A percentile compares a stretch with the other conserved stretches of the same genome.
These are phyloP conservation scores for Rhynchospora tenuis DNA, from an alignment of 176 grass and related monocot species.

Conservation along the genomic window DNA sequence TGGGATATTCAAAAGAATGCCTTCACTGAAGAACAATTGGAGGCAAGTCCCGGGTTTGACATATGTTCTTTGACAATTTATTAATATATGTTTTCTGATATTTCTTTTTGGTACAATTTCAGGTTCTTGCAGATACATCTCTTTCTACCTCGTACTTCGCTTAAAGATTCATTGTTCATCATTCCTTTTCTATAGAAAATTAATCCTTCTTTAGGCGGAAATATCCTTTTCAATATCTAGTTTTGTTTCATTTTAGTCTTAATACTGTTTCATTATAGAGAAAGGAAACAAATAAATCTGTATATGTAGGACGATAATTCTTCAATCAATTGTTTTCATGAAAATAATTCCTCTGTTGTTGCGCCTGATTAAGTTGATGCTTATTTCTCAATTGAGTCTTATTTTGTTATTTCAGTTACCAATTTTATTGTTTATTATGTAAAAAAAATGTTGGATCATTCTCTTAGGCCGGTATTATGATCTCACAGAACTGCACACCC, in stretches of 20 bases:
- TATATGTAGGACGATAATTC: neutral
- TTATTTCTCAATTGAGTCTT: neutral
- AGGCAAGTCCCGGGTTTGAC: constrained; percentile 48
- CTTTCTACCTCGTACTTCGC: constrained; percentile 87
- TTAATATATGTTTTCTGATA: neutral
- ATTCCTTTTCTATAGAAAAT: neutral
- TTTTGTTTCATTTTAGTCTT: neutral
- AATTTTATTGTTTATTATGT: too few species aligned
- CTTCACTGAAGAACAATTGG: constrained; percentile 85
- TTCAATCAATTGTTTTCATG: neutral
- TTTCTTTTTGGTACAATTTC: constrained; percentile 13
- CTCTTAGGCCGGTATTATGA: too few species aligned
- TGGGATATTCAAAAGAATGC: constrained; percentile 86
- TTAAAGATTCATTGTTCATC: constrained; percentile 27
- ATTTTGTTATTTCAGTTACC: too few species aligned
- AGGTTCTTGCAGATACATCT: constrained; percentile 86
- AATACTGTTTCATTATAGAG: neutral
- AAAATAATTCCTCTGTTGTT: neutral
- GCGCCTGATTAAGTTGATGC: neutral
- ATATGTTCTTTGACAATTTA: neutral
- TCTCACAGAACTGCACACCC: too few species aligned
- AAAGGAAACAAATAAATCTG: neutral
- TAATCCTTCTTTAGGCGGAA: neutral
- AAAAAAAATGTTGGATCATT: too few species aligned
- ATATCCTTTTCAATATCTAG: neutral